A percentile compares a stretch with the other conserved stretches of the same genome.
phyloP scores from a whole-genome alignment of 1,139 yeast species.

The Scheffersomyces titani region DNA sequence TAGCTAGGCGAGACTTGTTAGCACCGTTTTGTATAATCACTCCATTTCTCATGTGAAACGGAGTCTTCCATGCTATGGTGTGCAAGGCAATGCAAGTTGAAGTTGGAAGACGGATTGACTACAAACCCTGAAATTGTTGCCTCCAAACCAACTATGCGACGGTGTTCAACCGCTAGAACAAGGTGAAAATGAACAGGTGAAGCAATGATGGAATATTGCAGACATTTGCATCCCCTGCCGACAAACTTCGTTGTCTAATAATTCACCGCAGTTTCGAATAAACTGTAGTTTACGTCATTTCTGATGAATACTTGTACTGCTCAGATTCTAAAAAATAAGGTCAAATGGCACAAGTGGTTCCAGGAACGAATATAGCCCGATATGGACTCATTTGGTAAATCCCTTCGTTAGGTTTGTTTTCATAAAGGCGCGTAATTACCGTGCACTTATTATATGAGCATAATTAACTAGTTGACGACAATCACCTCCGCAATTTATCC shows the following conservation, averaged over 20 bases:
- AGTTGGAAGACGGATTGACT: not conserved
- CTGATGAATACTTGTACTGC: not conserved
- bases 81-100: not conserved
- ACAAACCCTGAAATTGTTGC: not conserved
- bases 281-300: not conserved
- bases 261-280: not conserved
- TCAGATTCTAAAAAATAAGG: not conserved
- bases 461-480: not conserved
- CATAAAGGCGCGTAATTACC: not conserved
- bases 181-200: not conserved
- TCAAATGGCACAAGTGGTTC: not conserved
- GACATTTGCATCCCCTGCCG: not conserved
- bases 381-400: not conserved
- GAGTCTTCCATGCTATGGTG: not conserved
- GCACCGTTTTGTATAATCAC: not conserved
- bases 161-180: not conserved
- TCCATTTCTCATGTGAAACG: not conserved
- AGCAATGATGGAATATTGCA: not conserved
- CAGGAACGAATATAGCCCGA: not conserved
- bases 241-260: not conserved
- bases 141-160: not conserved
- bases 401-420: not conserved
- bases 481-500: not conserved
- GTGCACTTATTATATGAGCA: not conserved
- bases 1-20: not conserved